Evolutionary conservation across 495 filamentous ascomycete species (phyloP), one percentile per base, ranked within the genome.

Genomic region (Aspergillus funiculosus): DNA sequence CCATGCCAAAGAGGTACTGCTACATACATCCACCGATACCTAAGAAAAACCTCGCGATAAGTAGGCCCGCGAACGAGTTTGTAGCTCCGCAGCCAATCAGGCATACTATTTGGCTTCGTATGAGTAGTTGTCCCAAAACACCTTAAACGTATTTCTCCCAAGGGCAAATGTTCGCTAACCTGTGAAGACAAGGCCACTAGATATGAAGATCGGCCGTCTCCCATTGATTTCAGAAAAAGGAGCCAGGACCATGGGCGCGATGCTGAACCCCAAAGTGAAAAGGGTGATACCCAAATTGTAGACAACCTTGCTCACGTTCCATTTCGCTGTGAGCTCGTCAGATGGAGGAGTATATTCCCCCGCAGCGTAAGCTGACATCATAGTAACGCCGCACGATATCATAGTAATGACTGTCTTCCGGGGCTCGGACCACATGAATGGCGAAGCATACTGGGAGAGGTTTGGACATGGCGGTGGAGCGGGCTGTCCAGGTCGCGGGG

Each of bases 221-320:
- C 89, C 89, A 55, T 86, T 82, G 53, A 95, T 81, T 68, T 96
- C 91, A 2, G 85, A 89, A 50, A 97, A 85, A 0, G 91, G 91
- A 0, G 90, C 91, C 0, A 96, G 73, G 5, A 90, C 69, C 88
- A 97, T 95, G 0, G 91, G 91, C 0, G 89, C 87, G 31, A 88
- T 57, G 1, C 73, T 87, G 57, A 97, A 96, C 6, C 91, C 91
- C 21, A 75, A 54, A 25, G 85, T 89, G 61, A 94, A 97, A 2
- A 80, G 74, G 0, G 89, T 92, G 31, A 95, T 85, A 11, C 87
- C 87, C 13, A 83, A 67, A 9, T 86, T 68, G 28, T 83, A 77
- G n/a, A 84, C 80, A 8, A 85, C 73, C 14, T 68, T 63, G 30
- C 80, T 78, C 7, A 88, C 73, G 19, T 72, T 60, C 71, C 82